Percentiles rank a stretch among this genome's conserved stretches.
Evolutionary conservation across 116 monocot genomes (phyloP).

Genomic region (Phalaenopsis hybrid): DNA sequence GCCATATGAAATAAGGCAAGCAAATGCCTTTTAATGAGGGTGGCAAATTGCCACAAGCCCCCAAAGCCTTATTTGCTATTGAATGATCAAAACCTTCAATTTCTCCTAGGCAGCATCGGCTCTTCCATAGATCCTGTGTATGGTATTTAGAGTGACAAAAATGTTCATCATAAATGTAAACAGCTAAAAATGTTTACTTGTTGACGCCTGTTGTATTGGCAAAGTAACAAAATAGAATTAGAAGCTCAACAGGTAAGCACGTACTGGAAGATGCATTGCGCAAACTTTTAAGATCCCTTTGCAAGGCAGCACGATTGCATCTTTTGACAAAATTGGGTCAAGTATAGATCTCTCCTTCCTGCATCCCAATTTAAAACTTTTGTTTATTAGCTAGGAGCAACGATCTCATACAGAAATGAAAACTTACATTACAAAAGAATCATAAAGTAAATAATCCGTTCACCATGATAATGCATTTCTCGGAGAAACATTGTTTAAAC

Average conservation of each 20-base stretch:
- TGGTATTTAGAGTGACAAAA: neutral
- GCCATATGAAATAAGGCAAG: conserved; percentile 84
- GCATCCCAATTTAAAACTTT: conserved; percentile 16
- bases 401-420: neutral
- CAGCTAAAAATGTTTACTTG: neutral
- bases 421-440: neutral
- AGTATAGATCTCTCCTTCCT: conserved; percentile 82
- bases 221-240: conserved; percentile 4
- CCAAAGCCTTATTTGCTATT: conserved; percentile 64
- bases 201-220: neutral
- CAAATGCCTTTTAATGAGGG: conserved; percentile 45
- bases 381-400: neutral
- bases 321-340: conserved; percentile 58
- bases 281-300: conserved; percentile 84
- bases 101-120: conserved; percentile 43
- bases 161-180: neutral
- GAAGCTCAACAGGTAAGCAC: conserved; percentile 15
- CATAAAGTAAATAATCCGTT: neutral
- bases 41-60: conserved; percentile 74
- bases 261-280: conserved; percentile 88
- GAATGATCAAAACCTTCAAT: conserved; percentile 94
- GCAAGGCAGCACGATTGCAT: conserved; percentile 68
- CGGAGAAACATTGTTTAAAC: neutral
- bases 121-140: conserved; percentile 86
- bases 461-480: neutral